Base-by-base conservation (phyloP, 2,329 filamentous ascomycete species). In the Pyrenophora seminiperda region DNA sequence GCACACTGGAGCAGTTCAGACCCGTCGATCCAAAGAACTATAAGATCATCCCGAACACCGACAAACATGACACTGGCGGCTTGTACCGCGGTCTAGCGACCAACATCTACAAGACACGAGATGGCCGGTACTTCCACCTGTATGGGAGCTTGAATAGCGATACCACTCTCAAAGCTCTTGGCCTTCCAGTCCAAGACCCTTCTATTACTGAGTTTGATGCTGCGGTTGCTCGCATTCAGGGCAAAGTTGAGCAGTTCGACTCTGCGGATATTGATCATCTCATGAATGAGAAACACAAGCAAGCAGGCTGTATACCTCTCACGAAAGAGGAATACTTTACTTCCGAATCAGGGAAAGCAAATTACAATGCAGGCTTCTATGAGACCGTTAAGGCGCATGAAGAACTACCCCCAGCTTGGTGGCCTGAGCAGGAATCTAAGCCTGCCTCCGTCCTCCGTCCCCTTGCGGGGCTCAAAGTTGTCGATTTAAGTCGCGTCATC, bases 401-500 rank as follows among this genome's bases (percentile, higher is more conserved):
- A 9, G 41, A 54, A 0, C 55, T 64, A 1, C 72, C 75, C 31
- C 53, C 65, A 1, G 59, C 72, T 0, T 79, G 77, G 77, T 80
- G 78, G 78, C 72, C 73, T 3, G 61, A 71, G 7, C 47, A 39
- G 4, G 40, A 54, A 0, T 59, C 63, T 1, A 68, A 75, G 0
- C 71, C 71, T 4, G 50, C 72, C 0, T 31, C 22, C 11, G 32
- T 11, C 14, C 56, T 63, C 15, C 60, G 76, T 10, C 78, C 78
- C 0, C 73, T 81, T 0, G 76, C 75, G 1, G 78, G 79, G 0
- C 63, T 81, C 30, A 79, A 77, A 40, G 75, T 84, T 1, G 65
- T 83, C 7, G 81, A 83, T 47, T 58, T 81, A 4, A 75, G 74
- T 6, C 67, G 79, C 3, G 70, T 81, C 24, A 81, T 81, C 52